phyloP scores from a whole-genome alignment of 2,329 filamentous ascomycete genomes.

The Fusarium sp. region DNA sequence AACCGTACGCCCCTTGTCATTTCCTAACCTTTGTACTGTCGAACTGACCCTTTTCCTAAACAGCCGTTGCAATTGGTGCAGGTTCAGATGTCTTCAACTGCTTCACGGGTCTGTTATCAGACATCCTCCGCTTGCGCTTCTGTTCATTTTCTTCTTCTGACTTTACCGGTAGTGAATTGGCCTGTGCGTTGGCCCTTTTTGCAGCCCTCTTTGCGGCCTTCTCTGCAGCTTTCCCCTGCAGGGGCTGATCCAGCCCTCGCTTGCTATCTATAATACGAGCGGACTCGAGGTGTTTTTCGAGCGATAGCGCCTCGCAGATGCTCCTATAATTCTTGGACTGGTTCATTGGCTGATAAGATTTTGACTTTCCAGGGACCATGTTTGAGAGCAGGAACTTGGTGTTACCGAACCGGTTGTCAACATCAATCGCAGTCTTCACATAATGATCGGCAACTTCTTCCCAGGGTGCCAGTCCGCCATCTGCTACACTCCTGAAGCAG shows the following conservation, averaged over 20 bases:
- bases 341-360: constrained; percentile 70
- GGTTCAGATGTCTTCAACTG: constrained; percentile 39
- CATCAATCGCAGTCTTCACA: constrained; percentile 75
- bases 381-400: constrained; percentile 91
- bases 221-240: constrained; percentile 49
- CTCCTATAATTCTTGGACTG: constrained; percentile 77
- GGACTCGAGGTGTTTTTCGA: constrained; percentile 69
- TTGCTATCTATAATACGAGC: constrained; percentile 74
- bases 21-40: not conserved
- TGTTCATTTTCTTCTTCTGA: constrained; percentile 48
- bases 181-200: constrained; percentile 52
- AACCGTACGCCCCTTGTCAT: constrained; percentile 8
- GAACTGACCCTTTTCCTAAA: not conserved
- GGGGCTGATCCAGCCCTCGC: constrained; percentile 67
- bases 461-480: constrained; percentile 81
- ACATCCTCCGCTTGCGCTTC: constrained; percentile 51
- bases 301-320: constrained; percentile 71
- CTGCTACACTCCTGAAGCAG: constrained; percentile 76
- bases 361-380: constrained; percentile 83
- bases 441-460: constrained; percentile 81
- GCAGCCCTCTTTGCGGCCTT: constrained; percentile 51
- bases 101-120: constrained; percentile 45
- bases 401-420: constrained; percentile 89
- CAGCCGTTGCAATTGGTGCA: constrained; percentile 35
- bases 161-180: constrained; percentile 58